Evolutionary conservation across 306 rosid genomes (phyloP), one percentile per base, ranked within the genome.

Genomic region (Corylus avellana): DNA sequence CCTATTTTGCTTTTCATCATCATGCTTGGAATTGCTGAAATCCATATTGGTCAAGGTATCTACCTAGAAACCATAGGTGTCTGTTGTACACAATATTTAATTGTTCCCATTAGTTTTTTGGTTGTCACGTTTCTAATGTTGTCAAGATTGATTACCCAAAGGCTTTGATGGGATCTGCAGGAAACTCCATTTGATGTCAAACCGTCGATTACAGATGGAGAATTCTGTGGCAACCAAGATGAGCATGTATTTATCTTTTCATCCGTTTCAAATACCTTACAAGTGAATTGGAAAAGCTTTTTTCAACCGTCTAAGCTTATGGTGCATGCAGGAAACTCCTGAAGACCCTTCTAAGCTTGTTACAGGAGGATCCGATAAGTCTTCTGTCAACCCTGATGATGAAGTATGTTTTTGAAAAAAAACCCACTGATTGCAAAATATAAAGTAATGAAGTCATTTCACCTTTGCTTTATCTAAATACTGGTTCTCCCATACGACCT

Each of bases 101-200:
- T 69, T 48, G 39, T 49, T 51, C 56, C 29, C 62, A 27, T 62
- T 37, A 48, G 56, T 69, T 18, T 16, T 70, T 59, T 80, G 64
- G 39, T 50, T 66, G 12, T 29, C 62, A n/a, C 17, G 75, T 58
- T 79, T 62, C 48, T 74, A 50, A 37, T 75, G 48, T 56, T 67
- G 35, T 5, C 29, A 9, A 75, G 44, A 73, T 35, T 46, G 53
- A 73, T 70, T 79, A 75, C 59, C 64, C 18, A 8, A 58, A 79
- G 80, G 74, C 70, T 78, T 57, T 76, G 74, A 50, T 82, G 86
- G 71, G 75, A 79, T 78, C 77, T 82, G 85, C 86, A 94, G 98
- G 97, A 87, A 79, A 82, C 90, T 42, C 86, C 89, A 79, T 51
- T 87, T 71, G 97, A 94, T 75, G 85, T 87, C 84, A 94, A 94